Evolutionary conservation across 2,329 filamentous ascomycete species (phyloP).

Genomic region (Pseudodiploospora longispora): DNA sequence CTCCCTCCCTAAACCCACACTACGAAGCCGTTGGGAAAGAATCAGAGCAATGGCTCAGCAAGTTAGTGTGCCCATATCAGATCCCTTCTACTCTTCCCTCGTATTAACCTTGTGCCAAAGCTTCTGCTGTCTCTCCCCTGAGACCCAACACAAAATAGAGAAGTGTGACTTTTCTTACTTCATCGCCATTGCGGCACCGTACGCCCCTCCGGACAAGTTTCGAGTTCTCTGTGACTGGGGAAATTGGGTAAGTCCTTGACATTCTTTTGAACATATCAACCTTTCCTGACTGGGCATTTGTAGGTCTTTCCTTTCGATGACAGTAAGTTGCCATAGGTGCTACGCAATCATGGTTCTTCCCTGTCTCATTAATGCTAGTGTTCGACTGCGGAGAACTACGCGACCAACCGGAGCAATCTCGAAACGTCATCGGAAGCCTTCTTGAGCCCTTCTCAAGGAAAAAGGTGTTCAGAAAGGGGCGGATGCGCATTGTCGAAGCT

Average conservation of each 20-base stretch:
- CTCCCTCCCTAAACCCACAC: slow-evolving; percentile 10
- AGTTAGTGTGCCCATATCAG: neutral
- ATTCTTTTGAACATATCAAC: neutral
- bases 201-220: slow-evolving; percentile 8
- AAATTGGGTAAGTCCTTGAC: slow-evolving; percentile 14
- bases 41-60: slow-evolving; percentile 13
- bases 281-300: neutral
- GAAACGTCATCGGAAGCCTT: slow-evolving; percentile 12
- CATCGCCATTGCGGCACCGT: slow-evolving; percentile 13
- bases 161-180: slow-evolving; percentile 16
- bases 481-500: slow-evolving; percentile 10
- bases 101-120: neutral
- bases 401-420: slow-evolving; percentile 9
- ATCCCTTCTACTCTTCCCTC: neutral
- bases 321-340: slow-evolving; percentile 5
- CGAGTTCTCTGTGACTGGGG: slow-evolving; percentile 17
- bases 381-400: slow-evolving; percentile 14
- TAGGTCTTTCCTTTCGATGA: slow-evolving; percentile 16
- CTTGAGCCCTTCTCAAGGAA: slow-evolving; percentile 10
- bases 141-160: slow-evolving; percentile 9
- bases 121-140: slow-evolving; percentile 9
- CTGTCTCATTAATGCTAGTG: slow-evolving; percentile 7
- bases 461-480: neutral
- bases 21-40: slow-evolving; percentile 10
- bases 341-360: neutral